Conservation (phyloP, 148 eudicot species). For the Cornus controversa region DNA sequence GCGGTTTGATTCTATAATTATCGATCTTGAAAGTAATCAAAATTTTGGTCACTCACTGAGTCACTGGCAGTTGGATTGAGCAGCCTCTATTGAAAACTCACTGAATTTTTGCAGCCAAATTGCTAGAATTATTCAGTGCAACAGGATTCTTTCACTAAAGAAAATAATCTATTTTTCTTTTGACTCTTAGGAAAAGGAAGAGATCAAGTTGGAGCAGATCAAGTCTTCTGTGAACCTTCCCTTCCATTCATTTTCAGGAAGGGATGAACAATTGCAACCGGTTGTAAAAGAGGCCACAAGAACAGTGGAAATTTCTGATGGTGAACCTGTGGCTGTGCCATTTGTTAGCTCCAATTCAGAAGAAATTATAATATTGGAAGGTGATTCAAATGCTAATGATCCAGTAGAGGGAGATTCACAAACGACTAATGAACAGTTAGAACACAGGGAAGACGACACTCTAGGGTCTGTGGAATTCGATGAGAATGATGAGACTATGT, state of each 20-base stretch:
- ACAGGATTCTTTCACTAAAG: not conserved
- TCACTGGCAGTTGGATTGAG: too few relatives aligned
- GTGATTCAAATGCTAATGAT: slow-evolving; percentile 38
- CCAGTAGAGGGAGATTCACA: slow-evolving; percentile 12
- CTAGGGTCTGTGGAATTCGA: slow-evolving; percentile 20
- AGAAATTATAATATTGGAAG: slow-evolving; percentile 50
- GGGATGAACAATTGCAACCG: slow-evolving; percentile 24
- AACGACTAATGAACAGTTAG: slow-evolving; percentile 11
- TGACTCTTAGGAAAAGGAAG: slow-evolving; percentile 39
- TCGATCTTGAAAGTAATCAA: not conserved
- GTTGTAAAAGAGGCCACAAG: slow-evolving; percentile 27
- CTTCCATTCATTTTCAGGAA: slow-evolving; percentile 61
- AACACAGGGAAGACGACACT: slow-evolving; percentile 21
- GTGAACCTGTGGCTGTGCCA: not conserved
- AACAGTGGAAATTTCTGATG: slow-evolving; percentile 2
- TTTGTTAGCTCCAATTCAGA: slow-evolving; percentile 30
- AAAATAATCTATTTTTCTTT: not conserved
- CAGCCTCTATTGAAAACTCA: not conserved
- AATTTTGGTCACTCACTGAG: not conserved
- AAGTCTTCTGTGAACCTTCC: slow-evolving; percentile 81
- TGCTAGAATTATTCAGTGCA: not conserved
- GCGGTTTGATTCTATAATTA: not conserved
- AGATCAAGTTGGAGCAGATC: slow-evolving; percentile 70
- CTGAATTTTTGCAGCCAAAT: not conserved
- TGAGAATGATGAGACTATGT: slow-evolving; percentile 47